Base-by-base conservation (phyloP, 1,284 basidiomycete species). In the Papiliotrema nemorosa region DNA sequence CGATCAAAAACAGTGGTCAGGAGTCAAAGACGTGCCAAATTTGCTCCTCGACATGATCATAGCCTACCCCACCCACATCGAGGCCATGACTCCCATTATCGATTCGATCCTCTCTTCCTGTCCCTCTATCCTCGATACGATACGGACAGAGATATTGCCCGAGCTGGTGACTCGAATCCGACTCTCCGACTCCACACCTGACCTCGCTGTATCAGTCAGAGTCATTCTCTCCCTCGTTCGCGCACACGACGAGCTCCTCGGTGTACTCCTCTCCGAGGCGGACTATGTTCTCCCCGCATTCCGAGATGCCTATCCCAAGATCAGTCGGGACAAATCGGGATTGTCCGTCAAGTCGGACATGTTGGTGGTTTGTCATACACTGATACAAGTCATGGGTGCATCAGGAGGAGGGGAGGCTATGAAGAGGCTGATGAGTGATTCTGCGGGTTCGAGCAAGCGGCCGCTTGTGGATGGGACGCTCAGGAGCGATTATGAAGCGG, bases 191-290 rank as follows among this genome's bases (percentile, higher is more conserved):
- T 31, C 47, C 12, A 22, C 33, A 3, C 14, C 20, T 13, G 33
- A 54, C 18, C 47, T 53, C 7, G 18, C n/a, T 5, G 45, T 44
- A 14, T 45, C 49, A 0, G 31, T 47, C 3, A 35, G 33, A n/a
- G 49, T 58, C 5, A 47, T 64, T 3, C 44, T 60, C 16, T 10
- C 41, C 3, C n/a, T 63, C 3, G 39, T 55, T 14, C 45, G 64
- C 14, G 50, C 57, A 13, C 64, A 67, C 43, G 60, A 63, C 25
- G 60, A 63, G 34, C 45, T 67, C 9, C 41, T 67, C 5, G 60
- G 47, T 18, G 40, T 64, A 14, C 33, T 48, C 7, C 49, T 64
- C 27, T 49, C 52, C 37, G 61, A 60, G 33, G 60, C 60, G 5
- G 57, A 60, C 33, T 53, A 55, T 34, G 22, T 69, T 26, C 25